Percentiles rank a stretch among this genome's conserved stretches.
Conservation (phyloP, 305 asterid genomes). For the Nicotiana rustica region DNA sequence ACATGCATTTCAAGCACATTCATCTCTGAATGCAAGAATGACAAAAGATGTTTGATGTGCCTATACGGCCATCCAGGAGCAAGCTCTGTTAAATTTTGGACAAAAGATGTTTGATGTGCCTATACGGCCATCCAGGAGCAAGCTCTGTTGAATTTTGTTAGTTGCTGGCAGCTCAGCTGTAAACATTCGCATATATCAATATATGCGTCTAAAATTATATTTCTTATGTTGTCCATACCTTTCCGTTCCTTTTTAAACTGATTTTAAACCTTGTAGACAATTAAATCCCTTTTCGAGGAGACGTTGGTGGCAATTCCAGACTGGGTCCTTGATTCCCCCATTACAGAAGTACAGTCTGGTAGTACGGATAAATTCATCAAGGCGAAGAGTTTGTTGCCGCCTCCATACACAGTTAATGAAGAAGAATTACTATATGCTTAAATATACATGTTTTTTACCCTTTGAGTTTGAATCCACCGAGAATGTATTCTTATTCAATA, state of each 20-base stretch:
- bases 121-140: constrained; percentile 1
- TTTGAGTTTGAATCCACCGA: too few species aligned
- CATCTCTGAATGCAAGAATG: background rate
- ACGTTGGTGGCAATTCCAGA: constrained; percentile 73
- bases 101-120: background rate
- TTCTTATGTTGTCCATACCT: background rate
- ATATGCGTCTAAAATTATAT: background rate
- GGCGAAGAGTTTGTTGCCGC: constrained; percentile 70
- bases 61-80: constrained; percentile 1
- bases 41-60: background rate
- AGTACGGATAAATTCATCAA: constrained; percentile 57
- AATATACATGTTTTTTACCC: background rate
- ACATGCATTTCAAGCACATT: constrained; percentile 22
- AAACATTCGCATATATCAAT: constrained; percentile 8
- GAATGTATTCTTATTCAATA: background rate
- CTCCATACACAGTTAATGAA: constrained; percentile 61
- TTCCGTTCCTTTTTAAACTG: background rate
- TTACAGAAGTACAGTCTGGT: constrained; percentile 50
- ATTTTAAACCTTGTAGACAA: constrained; percentile 56
- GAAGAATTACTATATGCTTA: constrained; percentile 72
- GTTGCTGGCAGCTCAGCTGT: constrained; percentile 13
- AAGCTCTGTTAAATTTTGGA: background rate
- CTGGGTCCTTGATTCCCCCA: constrained; percentile 74
- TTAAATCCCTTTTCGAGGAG: constrained; percentile 76
- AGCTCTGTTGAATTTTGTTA: background rate